phyloP scores from a whole-genome alignment of 768 basidiomycete genomes.

The Trametes meyenii region DNA sequence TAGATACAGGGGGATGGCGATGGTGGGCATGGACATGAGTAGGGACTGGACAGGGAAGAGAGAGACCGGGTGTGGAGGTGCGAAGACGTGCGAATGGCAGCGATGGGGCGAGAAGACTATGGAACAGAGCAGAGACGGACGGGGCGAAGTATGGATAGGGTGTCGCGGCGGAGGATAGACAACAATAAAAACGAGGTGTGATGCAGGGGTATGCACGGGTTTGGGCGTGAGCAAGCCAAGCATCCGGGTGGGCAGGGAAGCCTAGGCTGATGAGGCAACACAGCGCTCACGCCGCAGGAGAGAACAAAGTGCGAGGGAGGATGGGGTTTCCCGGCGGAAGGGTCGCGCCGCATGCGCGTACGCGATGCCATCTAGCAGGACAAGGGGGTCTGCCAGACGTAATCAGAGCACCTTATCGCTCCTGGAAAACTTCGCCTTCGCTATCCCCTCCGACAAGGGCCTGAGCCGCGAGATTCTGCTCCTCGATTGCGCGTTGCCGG shows the following conservation, averaged over 20 bases:
- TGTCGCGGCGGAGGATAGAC: conserved; percentile 20
- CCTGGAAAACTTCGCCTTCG: conserved; percentile 16
- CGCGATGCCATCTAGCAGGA: no score
- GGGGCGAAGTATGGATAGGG: not conserved
- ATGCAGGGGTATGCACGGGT: conserved; percentile 23
- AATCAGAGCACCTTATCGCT: conserved; percentile 1
- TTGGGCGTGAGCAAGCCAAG: conserved; percentile 16
- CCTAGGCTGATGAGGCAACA: conserved; percentile 18
- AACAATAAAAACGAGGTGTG: conserved; percentile 28
- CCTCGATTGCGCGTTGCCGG: conserved; percentile 30
- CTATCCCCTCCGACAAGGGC: conserved; percentile 1
- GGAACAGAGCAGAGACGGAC: conserved; percentile 3
- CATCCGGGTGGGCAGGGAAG: conserved; percentile 17
- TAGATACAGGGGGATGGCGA: conserved; percentile 19
- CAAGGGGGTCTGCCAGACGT: not conserved
- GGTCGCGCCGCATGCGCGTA: not conserved
- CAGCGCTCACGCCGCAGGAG: conserved; percentile 6
- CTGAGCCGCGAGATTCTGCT: conserved; percentile 12
- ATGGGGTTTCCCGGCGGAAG: conserved; percentile 5
- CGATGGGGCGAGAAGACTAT: not conserved
- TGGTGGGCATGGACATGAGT: conserved; percentile 7
- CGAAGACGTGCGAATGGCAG: no score
- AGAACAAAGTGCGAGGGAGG: conserved; percentile 10
- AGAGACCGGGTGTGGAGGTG: not conserved
- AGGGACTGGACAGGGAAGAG: not conserved